A percentile compares a stretch with the other conserved stretches of the same genome.
phyloP scores from a whole-genome alignment of 768 basidiomycete species.

The Boletus speciosus region DNA sequence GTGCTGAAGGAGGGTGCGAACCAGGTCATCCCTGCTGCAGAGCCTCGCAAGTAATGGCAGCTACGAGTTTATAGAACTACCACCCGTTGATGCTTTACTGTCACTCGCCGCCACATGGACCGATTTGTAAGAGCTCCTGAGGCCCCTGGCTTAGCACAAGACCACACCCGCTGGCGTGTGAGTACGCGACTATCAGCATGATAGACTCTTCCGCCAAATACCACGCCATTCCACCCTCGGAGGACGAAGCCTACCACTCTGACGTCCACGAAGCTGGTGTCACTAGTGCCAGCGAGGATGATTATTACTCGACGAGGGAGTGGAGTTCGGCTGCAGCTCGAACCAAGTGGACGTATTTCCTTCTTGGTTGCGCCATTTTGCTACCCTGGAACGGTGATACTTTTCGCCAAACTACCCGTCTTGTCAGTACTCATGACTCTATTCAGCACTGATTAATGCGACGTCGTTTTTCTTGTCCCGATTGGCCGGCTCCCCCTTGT shows the following conservation, averaged over 20 bases:
- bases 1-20: conserved; percentile 52
- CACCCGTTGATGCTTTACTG: not conserved
- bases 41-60: conserved; percentile 7
- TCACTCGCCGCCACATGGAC: not conserved
- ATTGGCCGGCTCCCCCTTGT: conserved; percentile 55
- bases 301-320: conserved; percentile 24
- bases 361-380: conserved; percentile 75
- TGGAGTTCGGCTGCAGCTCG: conserved; percentile 34
- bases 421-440: not conserved
- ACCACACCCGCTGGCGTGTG: not conserved
- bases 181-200: conserved; percentile 8
- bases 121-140: not conserved
- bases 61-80: not conserved
- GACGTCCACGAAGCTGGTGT: not conserved
- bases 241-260: conserved; percentile 2
- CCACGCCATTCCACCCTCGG: conserved; percentile 19
- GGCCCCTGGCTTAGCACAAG: no score
- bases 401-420: not conserved
- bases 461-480: conserved; percentile 77
- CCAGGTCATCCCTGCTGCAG: conserved; percentile 49
- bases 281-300: not conserved
- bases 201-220: conserved; percentile 13
- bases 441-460: conserved; percentile 78
- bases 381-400: conserved; percentile 86
- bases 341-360: conserved; percentile 63